Evolutionary conservation across 306 rosid species (phyloP), one percentile per base, ranked within the genome.

Genomic region (Prunus kanzakura): DNA sequence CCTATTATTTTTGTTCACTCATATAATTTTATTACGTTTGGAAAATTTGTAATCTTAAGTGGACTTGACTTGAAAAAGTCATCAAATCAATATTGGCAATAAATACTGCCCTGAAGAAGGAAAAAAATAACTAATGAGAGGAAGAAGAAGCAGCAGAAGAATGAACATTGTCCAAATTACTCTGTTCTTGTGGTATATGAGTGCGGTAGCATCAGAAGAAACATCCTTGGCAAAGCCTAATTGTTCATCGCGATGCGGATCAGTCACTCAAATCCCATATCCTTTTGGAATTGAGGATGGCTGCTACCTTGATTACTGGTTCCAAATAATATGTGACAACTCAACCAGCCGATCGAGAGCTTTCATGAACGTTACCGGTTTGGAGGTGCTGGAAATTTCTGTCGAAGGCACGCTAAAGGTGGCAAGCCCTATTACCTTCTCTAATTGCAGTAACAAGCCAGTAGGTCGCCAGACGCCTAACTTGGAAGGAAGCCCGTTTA

Each of bases 281-380:
- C 78, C 78, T 74, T 74, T 74, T 18, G 78, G 78, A 35, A 61
- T 74, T 32, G 69, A 58, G 45, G 18, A 2, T 15, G 64, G 50
- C 54, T 71, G 74, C 18, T 71, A 52, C 46, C 12, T 30, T 3
- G 47, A 3, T n/a, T 13, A 8, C 9, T 64, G 69, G 49, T 71
- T 71, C 75, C 8, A 52, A 52, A 11, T 52, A 18, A 2, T 5
- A 5, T 71, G 75, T 22, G 15, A 10, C 15, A 30, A 71, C 27
- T 50, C 75, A 2, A 4, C 58, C 47, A 14, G 6, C 70, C 6
- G 20, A 6, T 22, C 71, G 12, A 74, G 32, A 49, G 61, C 71
- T 32, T 54, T 65, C 25, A 8, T 54, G 20, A 46, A 8, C 14
- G 12, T 3, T 4, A 11, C 49, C n/a, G 32, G 20, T 29, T 43